Evolutionary conservation across 768 basidiomycete genomes (phyloP).

Genomic region (Pisolithus microcarpus): DNA sequence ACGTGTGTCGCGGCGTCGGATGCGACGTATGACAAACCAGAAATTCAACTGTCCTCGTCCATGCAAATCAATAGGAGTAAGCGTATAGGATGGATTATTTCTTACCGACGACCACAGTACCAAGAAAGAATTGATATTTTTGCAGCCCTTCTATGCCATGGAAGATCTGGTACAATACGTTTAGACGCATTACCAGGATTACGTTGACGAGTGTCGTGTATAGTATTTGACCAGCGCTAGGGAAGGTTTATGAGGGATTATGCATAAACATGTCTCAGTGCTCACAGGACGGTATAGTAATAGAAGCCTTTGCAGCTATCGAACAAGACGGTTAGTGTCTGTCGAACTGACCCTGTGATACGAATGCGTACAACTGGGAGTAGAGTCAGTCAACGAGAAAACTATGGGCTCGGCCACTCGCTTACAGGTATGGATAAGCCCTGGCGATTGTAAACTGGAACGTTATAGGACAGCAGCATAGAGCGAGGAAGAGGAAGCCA

Average conservation of each 20-base stretch:
- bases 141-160: neutral
- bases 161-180: constrained; percentile 8
- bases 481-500: neutral
- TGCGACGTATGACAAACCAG: neutral
- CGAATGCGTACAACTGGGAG: neutral
- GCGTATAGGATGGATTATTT: neutral
- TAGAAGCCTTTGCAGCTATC: constrained; percentile 15
- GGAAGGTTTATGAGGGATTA: no score
- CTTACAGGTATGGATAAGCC: neutral
- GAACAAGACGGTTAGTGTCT: neutral
- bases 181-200: constrained; percentile 15
- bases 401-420: neutral
- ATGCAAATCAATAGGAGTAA: neutral
- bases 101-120: neutral
- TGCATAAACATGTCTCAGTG: no score
- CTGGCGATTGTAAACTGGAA: neutral
- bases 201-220: constrained; percentile 13
- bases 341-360: neutral
- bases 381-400: neutral
- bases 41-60: neutral
- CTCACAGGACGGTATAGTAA: no score
- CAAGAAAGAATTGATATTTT: neutral
- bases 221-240: no score
- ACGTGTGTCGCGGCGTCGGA: no score
- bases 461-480: neutral